Base-by-base conservation (phyloP, 176 grass and related monocot genomes). In the Lolium multiflorum region DNA sequence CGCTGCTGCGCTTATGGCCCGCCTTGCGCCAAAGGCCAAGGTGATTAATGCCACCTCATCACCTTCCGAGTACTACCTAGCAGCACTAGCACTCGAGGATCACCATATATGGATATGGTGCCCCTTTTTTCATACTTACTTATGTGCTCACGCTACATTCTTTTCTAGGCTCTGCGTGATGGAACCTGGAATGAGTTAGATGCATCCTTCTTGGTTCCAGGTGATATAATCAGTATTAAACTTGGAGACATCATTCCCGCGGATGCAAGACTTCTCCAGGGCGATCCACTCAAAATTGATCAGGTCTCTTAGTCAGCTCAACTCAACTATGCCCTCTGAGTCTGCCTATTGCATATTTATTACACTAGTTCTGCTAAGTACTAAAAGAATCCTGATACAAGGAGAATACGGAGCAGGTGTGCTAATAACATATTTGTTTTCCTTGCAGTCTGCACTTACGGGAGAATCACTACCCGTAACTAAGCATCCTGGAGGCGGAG, bases 211-310 rank as follows among this genome's bases (percentile, higher is more conserved):
- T 69, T 94, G 60, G 93, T 94, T 82, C 93, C 88, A 1, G 93
- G 93, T 9, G 90, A 94, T 83, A 92, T 94, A 43, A 90, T 94
- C 81, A 94, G 93, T 77, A 90, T 94, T 70, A 94, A 94, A 47
- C 93, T 94, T 18, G 93, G 93, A 21, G 93, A 94, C 62, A 94
- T 94, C 51, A 87, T 94, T 79, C 93, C 93, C 3, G 93, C 93
- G 18, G 93, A 94, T 78, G 93, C 93, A 0, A 88, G 88, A 8
- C 93, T 94, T 37, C 82, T 94, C 0, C 88, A 92, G 65, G 93
- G 93, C 2, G 93, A 94, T 82, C 88, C 88, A 0, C 77, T 94
- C 6, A 94, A 94, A 79, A 92, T 94, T 79, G 93, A 94, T 67
- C 91, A 89, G 87, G 87, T 92, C 22, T 82, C 55, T 71, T 44